A percentile compares a stretch with the other conserved stretches of the same genome.
phyloP scores from a whole-genome alignment of 345 rosid genomes.

The Capsella bursapastoris region DNA sequence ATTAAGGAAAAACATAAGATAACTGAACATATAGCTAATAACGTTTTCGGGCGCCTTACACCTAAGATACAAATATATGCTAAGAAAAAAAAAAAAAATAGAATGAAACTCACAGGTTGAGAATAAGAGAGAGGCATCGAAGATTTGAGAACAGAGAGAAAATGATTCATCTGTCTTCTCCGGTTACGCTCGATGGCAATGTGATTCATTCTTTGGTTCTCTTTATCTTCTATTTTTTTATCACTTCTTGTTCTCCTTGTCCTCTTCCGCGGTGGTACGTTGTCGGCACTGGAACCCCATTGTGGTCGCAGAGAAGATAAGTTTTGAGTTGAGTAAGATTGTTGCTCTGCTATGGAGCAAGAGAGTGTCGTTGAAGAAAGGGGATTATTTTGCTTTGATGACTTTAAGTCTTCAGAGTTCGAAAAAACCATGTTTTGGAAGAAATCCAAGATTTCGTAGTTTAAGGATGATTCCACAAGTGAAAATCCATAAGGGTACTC shows the following conservation, averaged over 20 bases:
- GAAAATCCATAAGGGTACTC: neutral
- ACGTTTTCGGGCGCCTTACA: neutral
- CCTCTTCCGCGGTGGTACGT: conserved; percentile 32
- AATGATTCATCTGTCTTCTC: conserved; percentile 73
- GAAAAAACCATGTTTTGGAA: conserved; percentile 4
- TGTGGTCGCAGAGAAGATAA: conserved; percentile 19
- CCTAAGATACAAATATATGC: neutral
- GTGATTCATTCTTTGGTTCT: conserved; percentile 84
- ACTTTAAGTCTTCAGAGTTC: neutral
- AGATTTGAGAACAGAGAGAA: conserved; percentile 59
- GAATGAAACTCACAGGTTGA: conserved; percentile 54
- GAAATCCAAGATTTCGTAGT: conserved; percentile 16
- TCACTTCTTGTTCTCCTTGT: conserved; percentile 50
- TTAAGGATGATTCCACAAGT: conserved; percentile 3
- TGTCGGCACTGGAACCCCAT: neutral
- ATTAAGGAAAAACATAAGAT: neutral
- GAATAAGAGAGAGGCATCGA: conserved; percentile 66
- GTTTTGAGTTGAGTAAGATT: neutral
- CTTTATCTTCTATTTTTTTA: conserved; percentile 58
- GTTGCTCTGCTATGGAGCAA: conserved; percentile 32
- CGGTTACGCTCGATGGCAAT: conserved; percentile 87
- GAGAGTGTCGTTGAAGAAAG: conserved; percentile 4
- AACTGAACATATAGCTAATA: neutral
- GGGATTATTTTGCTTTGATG: neutral
- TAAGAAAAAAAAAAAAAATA: neutral